phyloP scores from a whole-genome alignment of 2,329 filamentous ascomycete species.

The Lasiodiplodia gonubiensis region DNA sequence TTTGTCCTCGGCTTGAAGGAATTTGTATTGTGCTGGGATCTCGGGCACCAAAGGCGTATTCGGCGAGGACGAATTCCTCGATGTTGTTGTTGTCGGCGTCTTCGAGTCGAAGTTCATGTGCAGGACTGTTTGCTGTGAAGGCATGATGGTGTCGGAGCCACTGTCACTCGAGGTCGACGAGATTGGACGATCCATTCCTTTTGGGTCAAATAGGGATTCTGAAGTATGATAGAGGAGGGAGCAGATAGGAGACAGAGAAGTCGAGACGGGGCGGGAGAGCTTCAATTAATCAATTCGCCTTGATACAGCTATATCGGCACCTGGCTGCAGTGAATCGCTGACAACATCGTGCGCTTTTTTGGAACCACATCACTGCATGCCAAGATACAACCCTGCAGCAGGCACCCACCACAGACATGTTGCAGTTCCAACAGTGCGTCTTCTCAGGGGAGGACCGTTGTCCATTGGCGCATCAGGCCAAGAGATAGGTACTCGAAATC shows the following conservation, averaged over 20 bases:
- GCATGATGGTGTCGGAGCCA: background rate
- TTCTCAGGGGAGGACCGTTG: background rate
- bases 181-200: background rate
- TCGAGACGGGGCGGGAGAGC: background rate
- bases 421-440: slow-evolving; percentile 1
- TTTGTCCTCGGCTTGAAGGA: background rate
- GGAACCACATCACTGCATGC: background rate
- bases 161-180: background rate
- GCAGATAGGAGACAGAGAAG: background rate
- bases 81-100: background rate
- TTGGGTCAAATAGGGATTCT: background rate
- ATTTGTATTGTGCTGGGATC: background rate
- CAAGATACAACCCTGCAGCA: background rate
- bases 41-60: background rate
- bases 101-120: background rate
- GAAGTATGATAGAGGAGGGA: background rate
- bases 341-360: background rate
- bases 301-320: background rate
- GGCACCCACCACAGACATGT: slow-evolving; percentile 1
- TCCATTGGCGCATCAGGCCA: slow-evolving; percentile 5
- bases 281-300: background rate
- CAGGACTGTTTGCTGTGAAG: background rate
- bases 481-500: background rate
- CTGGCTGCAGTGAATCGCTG: background rate
- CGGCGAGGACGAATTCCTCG: background rate